Conservation (phyloP, 1,139 yeast species). For the Taphrina sp. region DNA sequence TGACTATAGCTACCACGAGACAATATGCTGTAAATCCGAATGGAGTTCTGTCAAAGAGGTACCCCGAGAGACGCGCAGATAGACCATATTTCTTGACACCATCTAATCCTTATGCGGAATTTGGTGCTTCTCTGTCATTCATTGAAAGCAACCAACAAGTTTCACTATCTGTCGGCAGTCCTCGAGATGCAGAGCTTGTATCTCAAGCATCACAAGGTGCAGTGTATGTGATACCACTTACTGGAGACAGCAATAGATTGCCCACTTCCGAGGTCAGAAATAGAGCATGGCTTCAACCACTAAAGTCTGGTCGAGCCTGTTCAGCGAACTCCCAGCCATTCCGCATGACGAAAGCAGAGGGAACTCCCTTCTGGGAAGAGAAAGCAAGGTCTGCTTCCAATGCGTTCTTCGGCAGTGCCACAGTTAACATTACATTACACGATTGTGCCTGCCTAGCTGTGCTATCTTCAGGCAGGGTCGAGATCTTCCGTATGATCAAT, state of each 20-base stretch:
- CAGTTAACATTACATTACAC: constrained; percentile 1
- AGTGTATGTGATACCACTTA: constrained; percentile 12
- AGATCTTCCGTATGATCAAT: constrained; percentile 8
- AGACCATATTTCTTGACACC: constrained; percentile 18
- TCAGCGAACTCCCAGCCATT: background rate
- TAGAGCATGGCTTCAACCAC: too few relatives aligned
- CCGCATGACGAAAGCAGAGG: background rate
- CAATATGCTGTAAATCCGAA: background rate
- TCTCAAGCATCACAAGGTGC: constrained; percentile 8
- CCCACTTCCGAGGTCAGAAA: background rate
- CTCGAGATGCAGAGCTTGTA: constrained; percentile 6
- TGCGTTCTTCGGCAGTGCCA: constrained; percentile 9
- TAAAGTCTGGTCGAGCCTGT: too few relatives aligned
- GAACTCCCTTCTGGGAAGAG: background rate
- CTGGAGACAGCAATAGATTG: background rate
- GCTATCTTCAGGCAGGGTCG: constrained; percentile 8
- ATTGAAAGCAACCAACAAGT: background rate
- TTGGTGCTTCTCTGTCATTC: constrained; percentile 13
- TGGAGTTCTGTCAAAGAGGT: background rate
- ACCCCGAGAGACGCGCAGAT: background rate
- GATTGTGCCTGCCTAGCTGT: constrained; percentile 11
- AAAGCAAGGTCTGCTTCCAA: background rate
- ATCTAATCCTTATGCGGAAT: constrained; percentile 8
- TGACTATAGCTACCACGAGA: background rate
- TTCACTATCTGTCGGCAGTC: constrained; percentile 17